Evolutionary conservation across 148 eudicot species (phyloP).

Genomic region (Heliamphora exappendiculata): DNA sequence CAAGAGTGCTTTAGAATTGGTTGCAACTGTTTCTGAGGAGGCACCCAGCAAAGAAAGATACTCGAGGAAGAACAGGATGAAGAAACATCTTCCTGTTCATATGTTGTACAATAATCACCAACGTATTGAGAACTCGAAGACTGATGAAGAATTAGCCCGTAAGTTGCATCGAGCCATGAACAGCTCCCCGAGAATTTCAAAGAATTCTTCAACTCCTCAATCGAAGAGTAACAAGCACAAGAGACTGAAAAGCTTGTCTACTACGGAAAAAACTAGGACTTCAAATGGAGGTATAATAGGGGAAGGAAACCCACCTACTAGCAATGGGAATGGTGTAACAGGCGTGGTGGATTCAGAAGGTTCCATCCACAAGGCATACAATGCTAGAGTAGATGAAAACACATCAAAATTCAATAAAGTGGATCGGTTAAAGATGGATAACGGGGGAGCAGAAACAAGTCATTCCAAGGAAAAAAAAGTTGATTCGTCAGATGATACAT

Average conservation of each 20-base stretch:
- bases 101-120: slow-evolving; percentile 49
- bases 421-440: slow-evolving; percentile 30
- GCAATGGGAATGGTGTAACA: slow-evolving; percentile 33
- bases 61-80: slow-evolving; percentile 57
- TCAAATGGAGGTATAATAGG: slow-evolving; percentile 18
- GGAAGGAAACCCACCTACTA: slow-evolving; percentile 23
- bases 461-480: slow-evolving; percentile 26
- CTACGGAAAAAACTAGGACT: slow-evolving; percentile 27
- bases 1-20: slow-evolving; percentile 60
- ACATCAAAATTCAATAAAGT: slow-evolving; percentile 28
- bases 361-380: slow-evolving; percentile 21
- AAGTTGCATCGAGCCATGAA: slow-evolving; percentile 64
- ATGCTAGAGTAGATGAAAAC: slow-evolving; percentile 35
- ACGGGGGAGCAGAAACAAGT: slow-evolving; percentile 40
- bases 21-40: slow-evolving; percentile 46
- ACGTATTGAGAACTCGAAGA: slow-evolving; percentile 33
- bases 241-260: slow-evolving; percentile 39
- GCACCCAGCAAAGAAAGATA: slow-evolving; percentile 25
- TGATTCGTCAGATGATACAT: slow-evolving; percentile 36
- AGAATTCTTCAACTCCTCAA: slow-evolving; percentile 36
- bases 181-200: slow-evolving; percentile 72
- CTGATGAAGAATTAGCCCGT: slow-evolving; percentile 80
- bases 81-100: slow-evolving; percentile 67
- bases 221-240: slow-evolving; percentile 50
- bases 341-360: too few relatives aligned